Evolutionary conservation across 2,329 filamentous ascomycete species (phyloP).

Genomic region (Aspergillus sp.): DNA sequence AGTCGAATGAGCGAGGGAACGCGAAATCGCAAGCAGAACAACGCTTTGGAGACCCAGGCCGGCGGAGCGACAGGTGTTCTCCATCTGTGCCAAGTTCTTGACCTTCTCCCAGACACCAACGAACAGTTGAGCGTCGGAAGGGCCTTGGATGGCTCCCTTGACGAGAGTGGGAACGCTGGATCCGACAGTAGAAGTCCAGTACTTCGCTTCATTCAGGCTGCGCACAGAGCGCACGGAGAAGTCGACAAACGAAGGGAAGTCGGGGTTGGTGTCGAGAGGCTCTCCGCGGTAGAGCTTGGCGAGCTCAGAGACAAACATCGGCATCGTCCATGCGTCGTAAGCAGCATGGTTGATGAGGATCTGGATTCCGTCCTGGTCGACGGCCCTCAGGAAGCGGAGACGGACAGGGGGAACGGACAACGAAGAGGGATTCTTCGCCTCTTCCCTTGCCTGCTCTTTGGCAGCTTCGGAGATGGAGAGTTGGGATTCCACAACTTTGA

Average conservation of each 20-base stretch:
- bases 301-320: constrained; percentile 24
- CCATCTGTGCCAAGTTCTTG: constrained; percentile 15
- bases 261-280: constrained; percentile 7
- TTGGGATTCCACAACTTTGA: constrained; percentile 14
- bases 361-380: constrained; percentile 21
- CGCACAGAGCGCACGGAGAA: constrained; percentile 14
- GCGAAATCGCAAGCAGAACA: constrained; percentile 22
- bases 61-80: constrained; percentile 11
- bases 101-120: constrained; percentile 16
- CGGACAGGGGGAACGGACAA: constrained; percentile 24
- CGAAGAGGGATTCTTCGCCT: constrained; percentile 19
- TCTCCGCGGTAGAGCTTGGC: constrained; percentile 17
- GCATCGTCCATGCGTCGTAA: constrained; percentile 32
- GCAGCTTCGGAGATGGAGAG: constrained; percentile 8
- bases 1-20: constrained; percentile 16
- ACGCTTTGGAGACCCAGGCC: constrained; percentile 20
- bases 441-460: constrained; percentile 13
- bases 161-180: constrained; percentile 14
- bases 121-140: constrained; percentile 11
- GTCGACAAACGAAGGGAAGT: constrained; percentile 18
- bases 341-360: constrained; percentile 28
- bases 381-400: constrained; percentile 20
- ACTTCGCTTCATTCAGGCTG: constrained; percentile 10
- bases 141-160: constrained; percentile 1
- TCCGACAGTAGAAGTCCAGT: constrained; percentile 17